These are phyloP conservation scores for Metschnikowia cerradonensis DNA, from an alignment of 805 yeast genomes.

Conservation along the genomic window DNA sequence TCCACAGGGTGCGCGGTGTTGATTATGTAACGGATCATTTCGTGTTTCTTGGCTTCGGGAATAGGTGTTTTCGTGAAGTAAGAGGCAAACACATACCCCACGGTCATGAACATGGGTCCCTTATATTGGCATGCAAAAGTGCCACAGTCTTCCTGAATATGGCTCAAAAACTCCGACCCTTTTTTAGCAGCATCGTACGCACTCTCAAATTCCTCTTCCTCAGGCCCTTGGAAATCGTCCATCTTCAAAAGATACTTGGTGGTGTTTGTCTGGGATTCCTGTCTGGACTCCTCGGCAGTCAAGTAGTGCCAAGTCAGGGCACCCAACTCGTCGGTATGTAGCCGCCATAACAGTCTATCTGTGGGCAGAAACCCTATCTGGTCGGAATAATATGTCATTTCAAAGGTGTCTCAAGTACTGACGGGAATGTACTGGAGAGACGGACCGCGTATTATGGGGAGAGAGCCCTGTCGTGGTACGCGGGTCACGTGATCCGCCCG, in stretches of 20 bases:
- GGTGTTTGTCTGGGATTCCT: constrained; percentile 49
- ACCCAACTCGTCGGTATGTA: constrained; percentile 67
- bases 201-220: constrained; percentile 31
- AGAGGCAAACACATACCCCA: constrained; percentile 76
- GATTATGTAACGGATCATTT: constrained; percentile 80
- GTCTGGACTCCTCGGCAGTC: constrained; percentile 30
- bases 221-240: constrained; percentile 34
- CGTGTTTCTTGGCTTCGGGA: constrained; percentile 60
- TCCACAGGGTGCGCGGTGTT: constrained; percentile 95
- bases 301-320: constrained; percentile 77
- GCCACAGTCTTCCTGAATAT: constrained; percentile 74
- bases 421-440: neutral
- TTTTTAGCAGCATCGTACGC: constrained; percentile 63
- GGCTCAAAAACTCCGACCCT: constrained; percentile 66
- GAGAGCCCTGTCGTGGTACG: neutral
- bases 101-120: constrained; percentile 97
- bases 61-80: constrained; percentile 68
- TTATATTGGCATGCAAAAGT: constrained; percentile 88
- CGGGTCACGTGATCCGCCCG: constrained; percentile 1
- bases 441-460: neutral
- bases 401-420: neutral
- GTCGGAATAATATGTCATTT: constrained; percentile 57
- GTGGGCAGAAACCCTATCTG: constrained; percentile 60
- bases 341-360: constrained; percentile 71
- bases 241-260: constrained; percentile 53